Percentiles rank a stretch among this genome's conserved stretches.
Conservation (phyloP, 1,284 basidiomycete species). For the Cutaneotrichosporon sp. region DNA sequence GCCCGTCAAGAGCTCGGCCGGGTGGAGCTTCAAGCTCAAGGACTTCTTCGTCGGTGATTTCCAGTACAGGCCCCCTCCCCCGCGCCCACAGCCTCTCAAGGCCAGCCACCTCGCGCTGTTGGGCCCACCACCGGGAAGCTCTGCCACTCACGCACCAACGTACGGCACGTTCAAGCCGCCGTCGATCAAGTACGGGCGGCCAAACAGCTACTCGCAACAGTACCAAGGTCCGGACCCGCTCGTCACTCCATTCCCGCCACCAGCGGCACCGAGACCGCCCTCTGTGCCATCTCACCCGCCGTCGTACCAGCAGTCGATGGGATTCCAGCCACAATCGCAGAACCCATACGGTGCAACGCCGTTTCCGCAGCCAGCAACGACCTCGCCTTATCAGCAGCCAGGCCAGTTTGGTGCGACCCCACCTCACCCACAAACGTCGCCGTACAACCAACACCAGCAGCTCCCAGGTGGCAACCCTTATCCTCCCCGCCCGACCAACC, state of each 20-base stretch:
- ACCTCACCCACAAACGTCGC: background rate
- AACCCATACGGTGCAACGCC: background rate
- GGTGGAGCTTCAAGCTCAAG: background rate
- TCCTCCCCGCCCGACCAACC: background rate
- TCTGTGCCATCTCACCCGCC: background rate
- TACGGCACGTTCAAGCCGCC: constrained; percentile 8
- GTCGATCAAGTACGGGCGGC: background rate
- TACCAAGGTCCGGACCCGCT: background rate
- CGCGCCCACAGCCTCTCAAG: background rate
- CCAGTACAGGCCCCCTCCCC: constrained; percentile 3
- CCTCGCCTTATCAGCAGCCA: constrained; percentile 4
- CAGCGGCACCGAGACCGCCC: background rate
- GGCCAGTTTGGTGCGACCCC: background rate
- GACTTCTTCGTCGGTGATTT: constrained; percentile 8
- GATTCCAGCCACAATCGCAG: background rate
- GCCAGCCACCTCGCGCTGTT: background rate
- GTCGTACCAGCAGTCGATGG: background rate
- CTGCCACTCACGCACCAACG: constrained; percentile 1
- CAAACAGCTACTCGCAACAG: background rate
- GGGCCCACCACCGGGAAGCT: background rate
- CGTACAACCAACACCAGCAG: background rate
- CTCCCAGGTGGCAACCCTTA: background rate
- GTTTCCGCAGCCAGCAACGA: background rate
- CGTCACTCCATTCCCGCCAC: background rate
- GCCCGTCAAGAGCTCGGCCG: background rate